Evolutionary conservation across 768 basidiomycete genomes (phyloP), one percentile per base, ranked within the genome.

Genomic region (Amanita brunnescens): DNA sequence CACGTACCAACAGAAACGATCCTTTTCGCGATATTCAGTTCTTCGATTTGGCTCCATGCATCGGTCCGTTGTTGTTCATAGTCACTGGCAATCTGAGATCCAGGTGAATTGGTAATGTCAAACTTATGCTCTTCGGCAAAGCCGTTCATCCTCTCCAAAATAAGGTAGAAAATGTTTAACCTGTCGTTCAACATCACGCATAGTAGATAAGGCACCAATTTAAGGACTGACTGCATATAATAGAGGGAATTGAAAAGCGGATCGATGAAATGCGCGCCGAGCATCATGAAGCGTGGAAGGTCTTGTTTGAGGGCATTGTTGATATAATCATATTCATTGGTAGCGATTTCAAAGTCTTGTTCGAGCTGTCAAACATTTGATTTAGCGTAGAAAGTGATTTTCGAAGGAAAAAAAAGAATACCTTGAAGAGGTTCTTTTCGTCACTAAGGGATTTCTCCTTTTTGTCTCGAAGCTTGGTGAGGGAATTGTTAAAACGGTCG

Each of bases 241-340:
- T 87, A 99, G 76, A 93, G 93, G 14, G 92, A 95, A 60, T 95
- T 87, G 79, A 97, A 99, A n/a, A 98, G 73, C 0, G 96, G 96
- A 58, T 94, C 87, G 63, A 98, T 91, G 69, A 97, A 97, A 56
- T 84, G 80, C 2, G 91, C 87, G 1, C 87, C 75, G 55, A 97
- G 79, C 24, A 72, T 74, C 78, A 98, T 83, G 75, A 98, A 98
- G n/a, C 81, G 81, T 2, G 94, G 93, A 29, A 99, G 74, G 61
- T 99, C 96, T 52, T 81, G 76, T 72, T 99, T 98, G 68, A 97
- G 70, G 5, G 85, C 77, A 54, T 76, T 84, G 64, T 95, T 97
- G 70, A 92, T 87, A 61, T 87, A 90, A 53, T 96, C 93, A 56
- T 94, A 97, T 60, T 97, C 93, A 55, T 85, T 89, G 2, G 88